Evolutionary conservation across 2,329 filamentous ascomycete species (phyloP).

Genomic region (Claviceps purpurea): DNA sequence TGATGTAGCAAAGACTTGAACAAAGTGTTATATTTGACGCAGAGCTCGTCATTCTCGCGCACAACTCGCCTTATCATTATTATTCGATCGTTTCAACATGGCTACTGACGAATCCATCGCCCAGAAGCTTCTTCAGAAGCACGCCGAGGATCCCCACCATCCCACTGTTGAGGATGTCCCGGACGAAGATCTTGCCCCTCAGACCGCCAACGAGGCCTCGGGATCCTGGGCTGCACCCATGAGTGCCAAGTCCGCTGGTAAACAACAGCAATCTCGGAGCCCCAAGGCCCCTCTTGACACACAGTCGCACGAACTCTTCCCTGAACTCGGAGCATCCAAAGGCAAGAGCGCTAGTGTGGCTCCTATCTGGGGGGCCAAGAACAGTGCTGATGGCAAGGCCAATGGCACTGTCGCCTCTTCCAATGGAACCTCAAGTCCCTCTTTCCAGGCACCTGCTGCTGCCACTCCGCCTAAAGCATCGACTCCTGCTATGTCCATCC

Average conservation of each 20-base stretch:
- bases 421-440: slow-evolving; percentile 45
- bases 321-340: slow-evolving; percentile 63
- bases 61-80: background rate
- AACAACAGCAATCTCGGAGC: slow-evolving; percentile 46
- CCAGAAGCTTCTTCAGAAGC: slow-evolving; percentile 52
- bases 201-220: slow-evolving; percentile 31
- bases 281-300: slow-evolving; percentile 51
- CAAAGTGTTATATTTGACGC: background rate
- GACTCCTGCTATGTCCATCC: slow-evolving; percentile 51
- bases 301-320: slow-evolving; percentile 82
- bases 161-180: slow-evolving; percentile 67
- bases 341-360: slow-evolving; percentile 54
- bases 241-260: slow-evolving; percentile 52
- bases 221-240: slow-evolving; percentile 34
- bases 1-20: background rate
- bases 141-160: slow-evolving; percentile 39
- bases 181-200: slow-evolving; percentile 62
- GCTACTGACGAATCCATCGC: slow-evolving; percentile 39
- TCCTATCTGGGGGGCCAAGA: slow-evolving; percentile 67
- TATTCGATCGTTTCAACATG: slow-evolving; percentile 22
- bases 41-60: background rate
- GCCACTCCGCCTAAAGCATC: slow-evolving; percentile 25
- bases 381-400: slow-evolving; percentile 33
- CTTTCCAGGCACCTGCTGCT: slow-evolving; percentile 49
- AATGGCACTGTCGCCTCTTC: slow-evolving; percentile 42